These are phyloP conservation scores for Penicillium antarcticum DNA, from an alignment of 495 filamentous ascomycete genomes.

Conservation along the genomic window DNA sequence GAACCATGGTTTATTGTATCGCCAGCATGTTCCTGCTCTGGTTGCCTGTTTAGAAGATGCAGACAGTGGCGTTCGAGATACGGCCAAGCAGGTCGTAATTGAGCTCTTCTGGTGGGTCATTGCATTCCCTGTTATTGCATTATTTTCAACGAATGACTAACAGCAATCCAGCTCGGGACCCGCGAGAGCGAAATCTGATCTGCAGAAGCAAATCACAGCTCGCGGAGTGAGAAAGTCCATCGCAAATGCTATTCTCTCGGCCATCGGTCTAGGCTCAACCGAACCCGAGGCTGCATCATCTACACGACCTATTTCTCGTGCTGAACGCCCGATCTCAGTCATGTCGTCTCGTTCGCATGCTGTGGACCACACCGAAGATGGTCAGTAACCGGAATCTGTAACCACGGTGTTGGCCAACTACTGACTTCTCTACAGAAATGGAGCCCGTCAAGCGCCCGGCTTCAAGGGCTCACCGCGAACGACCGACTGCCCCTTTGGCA, in stretches of 20 bases:
- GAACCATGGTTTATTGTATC: constrained; percentile 72
- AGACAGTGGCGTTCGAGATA: constrained; percentile 78
- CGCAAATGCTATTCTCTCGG: constrained; percentile 69
- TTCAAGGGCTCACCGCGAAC: constrained; percentile 19
- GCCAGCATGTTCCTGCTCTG: constrained; percentile 73
- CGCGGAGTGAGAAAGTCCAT: constrained; percentile 83
- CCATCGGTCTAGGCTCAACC: constrained; percentile 52
- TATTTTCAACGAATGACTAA: constrained; percentile 7
- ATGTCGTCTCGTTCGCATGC: constrained; percentile 27
- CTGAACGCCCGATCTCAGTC: constrained; percentile 35
- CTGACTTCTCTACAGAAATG: constrained; percentile 8
- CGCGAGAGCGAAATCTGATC: constrained; percentile 77
- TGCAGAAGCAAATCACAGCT: constrained; percentile 76
- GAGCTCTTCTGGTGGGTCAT: constrained; percentile 73
- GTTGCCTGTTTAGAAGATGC: constrained; percentile 88
- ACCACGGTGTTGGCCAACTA: background rate
- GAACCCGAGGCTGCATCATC: constrained; percentile 23
- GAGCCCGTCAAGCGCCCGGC: constrained; percentile 16
- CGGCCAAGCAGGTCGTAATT: constrained; percentile 75
- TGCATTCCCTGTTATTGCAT: constrained; percentile 12
- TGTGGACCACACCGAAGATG: constrained; percentile 20
- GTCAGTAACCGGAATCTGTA: constrained; percentile 6
- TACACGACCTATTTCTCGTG: constrained; percentile 41
- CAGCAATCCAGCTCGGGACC: constrained; percentile 61
- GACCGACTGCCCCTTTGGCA: constrained; percentile 14